These are phyloP conservation scores for Monascus purpureus DNA, from an alignment of 495 filamentous ascomycete genomes.

Conservation along the genomic window DNA sequence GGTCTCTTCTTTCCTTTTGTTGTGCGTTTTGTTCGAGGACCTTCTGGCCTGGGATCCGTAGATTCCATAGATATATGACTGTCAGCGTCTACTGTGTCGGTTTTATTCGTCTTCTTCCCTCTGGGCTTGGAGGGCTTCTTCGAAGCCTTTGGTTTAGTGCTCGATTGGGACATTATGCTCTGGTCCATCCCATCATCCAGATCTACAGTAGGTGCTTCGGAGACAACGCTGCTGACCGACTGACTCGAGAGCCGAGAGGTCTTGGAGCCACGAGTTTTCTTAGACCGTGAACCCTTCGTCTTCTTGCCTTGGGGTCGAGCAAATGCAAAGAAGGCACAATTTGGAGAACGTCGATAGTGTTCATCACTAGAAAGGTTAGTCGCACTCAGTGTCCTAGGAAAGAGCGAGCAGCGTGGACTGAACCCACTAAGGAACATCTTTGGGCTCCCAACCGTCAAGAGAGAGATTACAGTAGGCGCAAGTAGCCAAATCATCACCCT, in stretches of 20 bases:
- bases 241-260: conserved; percentile 58
- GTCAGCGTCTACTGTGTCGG: conserved; percentile 39
- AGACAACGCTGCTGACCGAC: conserved; percentile 39
- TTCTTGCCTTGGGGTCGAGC: conserved; percentile 26
- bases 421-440: conserved; percentile 70
- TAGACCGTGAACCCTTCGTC: conserved; percentile 28
- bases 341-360: conserved; percentile 61
- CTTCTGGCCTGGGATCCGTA: conserved; percentile 15
- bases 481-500: conserved; percentile 69
- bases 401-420: conserved; percentile 2
- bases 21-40: conserved; percentile 26
- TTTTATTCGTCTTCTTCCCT: conserved; percentile 37
- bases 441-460: conserved; percentile 83
- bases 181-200: conserved; percentile 47
- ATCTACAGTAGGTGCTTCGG: conserved; percentile 41
- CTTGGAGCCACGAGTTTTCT: conserved; percentile 51
- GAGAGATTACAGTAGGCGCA: conserved; percentile 80
- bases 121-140: conserved; percentile 33
- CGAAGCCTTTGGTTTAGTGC: conserved; percentile 38
- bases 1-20: conserved; percentile 48
- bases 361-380: conserved; percentile 51
- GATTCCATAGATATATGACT: conserved; percentile 19
- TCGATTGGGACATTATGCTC: conserved; percentile 43
- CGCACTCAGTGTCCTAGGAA: conserved; percentile 6
- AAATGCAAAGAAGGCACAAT: conserved; percentile 70